Conservation (phyloP, 768 basidiomycete genomes). For the Terana coerulea region DNA sequence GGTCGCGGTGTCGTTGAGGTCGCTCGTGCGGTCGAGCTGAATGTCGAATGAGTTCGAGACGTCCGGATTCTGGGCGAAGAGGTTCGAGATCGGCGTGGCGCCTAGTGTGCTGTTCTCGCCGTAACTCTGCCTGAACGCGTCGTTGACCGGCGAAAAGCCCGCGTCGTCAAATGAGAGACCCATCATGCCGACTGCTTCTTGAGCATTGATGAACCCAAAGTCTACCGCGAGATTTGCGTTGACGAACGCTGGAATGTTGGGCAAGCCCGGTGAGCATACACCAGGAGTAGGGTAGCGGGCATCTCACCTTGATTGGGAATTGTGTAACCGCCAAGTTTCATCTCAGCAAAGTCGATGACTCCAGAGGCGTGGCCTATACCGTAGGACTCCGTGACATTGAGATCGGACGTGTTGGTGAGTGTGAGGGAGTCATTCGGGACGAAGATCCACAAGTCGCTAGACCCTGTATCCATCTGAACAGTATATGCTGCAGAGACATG, state of each 20-base stretch:
- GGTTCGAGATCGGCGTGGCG: constrained; percentile 20
- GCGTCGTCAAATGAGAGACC: constrained; percentile 72
- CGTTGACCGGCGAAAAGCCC: constrained; percentile 39
- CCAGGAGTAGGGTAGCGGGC: background rate
- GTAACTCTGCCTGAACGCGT: constrained; percentile 5
- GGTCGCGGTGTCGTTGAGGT: constrained; percentile 15
- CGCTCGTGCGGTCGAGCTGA: constrained; percentile 21
- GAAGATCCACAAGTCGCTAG: constrained; percentile 30
- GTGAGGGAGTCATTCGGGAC: constrained; percentile 12
- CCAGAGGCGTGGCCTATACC: constrained; percentile 36
- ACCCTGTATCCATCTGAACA: constrained; percentile 32
- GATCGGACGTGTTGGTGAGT: constrained; percentile 26
- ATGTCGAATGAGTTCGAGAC: constrained; percentile 23
- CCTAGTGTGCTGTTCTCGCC: constrained; percentile 18
- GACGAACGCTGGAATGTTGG: constrained; percentile 47
- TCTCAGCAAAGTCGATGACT: constrained; percentile 30
- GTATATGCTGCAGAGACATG: constrained; percentile 19
- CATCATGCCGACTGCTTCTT: constrained; percentile 46
- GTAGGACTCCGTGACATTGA: constrained; percentile 29
- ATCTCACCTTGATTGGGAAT: constrained; percentile 62
- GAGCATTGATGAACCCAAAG: constrained; percentile 1
- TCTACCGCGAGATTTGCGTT: constrained; percentile 19
- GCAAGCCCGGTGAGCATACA: background rate
- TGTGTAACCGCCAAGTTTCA: constrained; percentile 32
- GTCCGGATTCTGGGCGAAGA: constrained; percentile 20